Evolutionary conservation across 495 filamentous ascomycete species (phyloP).

Genomic region (Aspergillus mulundensis): DNA sequence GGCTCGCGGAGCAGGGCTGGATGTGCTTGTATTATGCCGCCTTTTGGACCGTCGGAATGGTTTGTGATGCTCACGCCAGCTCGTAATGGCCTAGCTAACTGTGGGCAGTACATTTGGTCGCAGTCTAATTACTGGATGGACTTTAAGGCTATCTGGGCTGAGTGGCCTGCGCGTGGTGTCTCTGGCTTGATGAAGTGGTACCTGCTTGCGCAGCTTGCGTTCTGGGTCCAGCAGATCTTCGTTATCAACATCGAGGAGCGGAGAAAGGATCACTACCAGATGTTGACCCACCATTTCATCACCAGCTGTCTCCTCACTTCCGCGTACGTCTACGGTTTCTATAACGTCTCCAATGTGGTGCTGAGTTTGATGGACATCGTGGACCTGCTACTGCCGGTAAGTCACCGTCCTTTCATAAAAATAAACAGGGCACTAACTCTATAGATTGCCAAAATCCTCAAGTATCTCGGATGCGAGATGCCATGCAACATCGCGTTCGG

Average conservation of each 20-base stretch:
- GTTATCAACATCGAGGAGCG: conserved; percentile 92
- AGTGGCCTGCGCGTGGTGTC: conserved; percentile 74
- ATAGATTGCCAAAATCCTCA: conserved; percentile 92
- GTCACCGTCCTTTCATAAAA: neutral
- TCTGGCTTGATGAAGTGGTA: conserved; percentile 79
- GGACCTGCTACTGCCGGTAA: conserved; percentile 80
- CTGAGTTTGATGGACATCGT: conserved; percentile 91
- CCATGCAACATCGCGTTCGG: conserved; percentile 83
- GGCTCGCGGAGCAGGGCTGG: conserved; percentile 94
- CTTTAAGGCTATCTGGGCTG: conserved; percentile 71
- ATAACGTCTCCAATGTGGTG: conserved; percentile 74
- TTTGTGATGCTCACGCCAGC: conserved; percentile 45
- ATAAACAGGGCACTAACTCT: neutral
- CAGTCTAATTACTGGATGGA: conserved; percentile 76
- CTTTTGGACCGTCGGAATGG: conserved; percentile 81
- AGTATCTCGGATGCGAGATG: conserved; percentile 72
- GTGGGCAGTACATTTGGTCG: conserved; percentile 69
- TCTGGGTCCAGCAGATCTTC: conserved; percentile 91
- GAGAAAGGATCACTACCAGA: conserved; percentile 90
- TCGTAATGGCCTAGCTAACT: conserved; percentile 7
- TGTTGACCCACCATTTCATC: conserved; percentile 86
- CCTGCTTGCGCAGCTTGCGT: conserved; percentile 84
- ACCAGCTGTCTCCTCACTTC: conserved; percentile 76
- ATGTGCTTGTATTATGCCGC: conserved; percentile 71
- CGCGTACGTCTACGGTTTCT: conserved; percentile 72